phyloP scores from a whole-genome alignment of 1,284 basidiomycete genomes.

The Sporisorium exsertum region DNA sequence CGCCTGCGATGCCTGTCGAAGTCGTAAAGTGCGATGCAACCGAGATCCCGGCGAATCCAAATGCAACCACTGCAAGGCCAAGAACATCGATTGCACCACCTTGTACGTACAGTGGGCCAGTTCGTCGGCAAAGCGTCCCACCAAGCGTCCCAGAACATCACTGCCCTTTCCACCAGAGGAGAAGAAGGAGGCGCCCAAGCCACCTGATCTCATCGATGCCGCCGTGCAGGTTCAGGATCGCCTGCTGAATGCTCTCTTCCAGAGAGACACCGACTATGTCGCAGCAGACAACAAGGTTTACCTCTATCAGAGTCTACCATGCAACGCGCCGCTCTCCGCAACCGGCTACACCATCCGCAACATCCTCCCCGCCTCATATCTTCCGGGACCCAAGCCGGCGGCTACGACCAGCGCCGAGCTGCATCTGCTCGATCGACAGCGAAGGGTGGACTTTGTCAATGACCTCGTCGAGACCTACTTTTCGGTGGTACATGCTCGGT shows the following conservation, averaged over 20 bases:
- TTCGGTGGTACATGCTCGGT: conserved; percentile 52
- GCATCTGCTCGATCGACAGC: conserved; percentile 42
- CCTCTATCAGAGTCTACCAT: conserved; percentile 26
- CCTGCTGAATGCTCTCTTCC: conserved; percentile 44
- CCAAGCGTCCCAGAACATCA: conserved; percentile 46
- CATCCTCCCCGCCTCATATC: conserved; percentile 32
- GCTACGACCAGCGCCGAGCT: conserved; percentile 48
- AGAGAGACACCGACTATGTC: conserved; percentile 38
- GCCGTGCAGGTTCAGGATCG: conserved; percentile 34
- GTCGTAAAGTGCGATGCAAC: conserved; percentile 61
- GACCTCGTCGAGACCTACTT: conserved; percentile 60
- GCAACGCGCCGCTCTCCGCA: conserved; percentile 22
- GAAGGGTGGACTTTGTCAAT: conserved; percentile 51
- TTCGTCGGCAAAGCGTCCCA: conserved; percentile 52
- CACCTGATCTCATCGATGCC: conserved; percentile 37
- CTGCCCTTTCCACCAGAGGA: conserved; percentile 19
- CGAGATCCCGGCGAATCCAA: conserved; percentile 49
- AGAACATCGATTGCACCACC: conserved; percentile 61
- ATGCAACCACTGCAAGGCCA: conserved; percentile 60
- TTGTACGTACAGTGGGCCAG: conserved; percentile 61
- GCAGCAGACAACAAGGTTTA: conserved; percentile 27
- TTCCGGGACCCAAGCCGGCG: conserved; percentile 39
- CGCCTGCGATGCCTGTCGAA: conserved; percentile 61
- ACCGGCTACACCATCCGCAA: conserved; percentile 32
- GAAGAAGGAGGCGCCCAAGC: conserved; percentile 37